Percentiles rank a stretch among this genome's conserved stretches.
phyloP scores from a whole-genome alignment of 2,329 filamentous ascomycete genomes.

The Fusarium vanettenii region DNA sequence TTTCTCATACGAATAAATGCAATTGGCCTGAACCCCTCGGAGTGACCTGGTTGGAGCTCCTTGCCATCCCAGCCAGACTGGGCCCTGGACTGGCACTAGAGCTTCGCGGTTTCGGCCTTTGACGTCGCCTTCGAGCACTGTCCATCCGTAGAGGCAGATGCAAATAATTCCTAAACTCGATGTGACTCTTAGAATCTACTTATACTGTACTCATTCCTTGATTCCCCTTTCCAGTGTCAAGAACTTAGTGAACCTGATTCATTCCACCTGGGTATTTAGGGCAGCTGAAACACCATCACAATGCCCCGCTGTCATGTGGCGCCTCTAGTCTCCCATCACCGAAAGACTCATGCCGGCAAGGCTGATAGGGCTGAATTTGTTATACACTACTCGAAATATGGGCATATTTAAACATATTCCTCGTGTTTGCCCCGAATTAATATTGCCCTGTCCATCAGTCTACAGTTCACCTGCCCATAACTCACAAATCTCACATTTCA shows the following conservation, averaged over 20 bases:
- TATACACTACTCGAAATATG: neutral
- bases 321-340: conserved; percentile 10
- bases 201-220: neutral
- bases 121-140: conserved; percentile 17
- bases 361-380: neutral
- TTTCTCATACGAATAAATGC: too few species aligned
- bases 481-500: neutral
- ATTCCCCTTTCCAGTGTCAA: neutral
- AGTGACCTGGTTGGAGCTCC: too few species aligned
- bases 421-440: accelerated
- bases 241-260: neutral
- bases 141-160: neutral
- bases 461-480: too few species aligned
- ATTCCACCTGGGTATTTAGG: neutral
- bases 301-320: neutral
- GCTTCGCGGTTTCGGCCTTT: neutral
- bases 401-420: neutral
- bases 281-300: conserved; percentile 3
- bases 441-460: neutral
- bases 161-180: neutral
- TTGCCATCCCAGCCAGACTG: too few species aligned
- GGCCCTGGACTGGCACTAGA: too few species aligned
- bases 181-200: neutral
- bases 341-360: conserved; percentile 28
- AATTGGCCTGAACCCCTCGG: too few species aligned